Base-by-base conservation (phyloP, 192 early-diverging fungal genomes). In the Oehlia diaphana region DNA sequence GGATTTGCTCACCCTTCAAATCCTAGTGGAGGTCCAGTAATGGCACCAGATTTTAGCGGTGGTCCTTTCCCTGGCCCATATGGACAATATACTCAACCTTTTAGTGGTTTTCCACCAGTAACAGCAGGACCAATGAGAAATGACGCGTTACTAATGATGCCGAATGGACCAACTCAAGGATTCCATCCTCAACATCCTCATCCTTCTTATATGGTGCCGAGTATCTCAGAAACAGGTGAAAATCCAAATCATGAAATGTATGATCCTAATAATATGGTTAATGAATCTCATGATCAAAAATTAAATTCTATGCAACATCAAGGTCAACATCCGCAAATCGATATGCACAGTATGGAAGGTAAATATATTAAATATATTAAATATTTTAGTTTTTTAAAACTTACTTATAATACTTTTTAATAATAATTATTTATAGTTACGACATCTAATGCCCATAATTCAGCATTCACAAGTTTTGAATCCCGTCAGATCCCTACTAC, bases 151-250 rank as follows among this genome's bases (percentile, higher is more conserved):
- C 53, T 78, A 31, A 78, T 78, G 35, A 78, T 78, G 76, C 76
- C 76, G 42, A 78, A 78, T 53, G 42, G 58, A 47, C 76, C 63
- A 69, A 68, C 68, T 33, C 39, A 78, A 31, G 64, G 76, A 19
- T 77, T 80, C 23, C 77, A 81, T 39, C 73, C 75, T 63, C 67
- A 73, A 26, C 78, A 75, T 75, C 81, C 78, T 47, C 81, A 79
- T 35, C 81, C 82, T n/a, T 80, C 77, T 31, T 84, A 86, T 74
- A 82, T 84, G 82, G 79, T 84, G 3, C 83, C 83, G 33, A 82
- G 79, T n/a, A 86, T 86, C 76, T 77, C 80, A 66, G 84, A 84
- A 33, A 74, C 81, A 19, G 80, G 79, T 61, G 83, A 84, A 79
- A 79, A 84, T 21, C 82, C 78, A 19, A 82, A 81, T 63, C 81